Evolutionary conservation across 2,329 filamentous ascomycete species (phyloP).

Genomic region (Curvularia spicifera): DNA sequence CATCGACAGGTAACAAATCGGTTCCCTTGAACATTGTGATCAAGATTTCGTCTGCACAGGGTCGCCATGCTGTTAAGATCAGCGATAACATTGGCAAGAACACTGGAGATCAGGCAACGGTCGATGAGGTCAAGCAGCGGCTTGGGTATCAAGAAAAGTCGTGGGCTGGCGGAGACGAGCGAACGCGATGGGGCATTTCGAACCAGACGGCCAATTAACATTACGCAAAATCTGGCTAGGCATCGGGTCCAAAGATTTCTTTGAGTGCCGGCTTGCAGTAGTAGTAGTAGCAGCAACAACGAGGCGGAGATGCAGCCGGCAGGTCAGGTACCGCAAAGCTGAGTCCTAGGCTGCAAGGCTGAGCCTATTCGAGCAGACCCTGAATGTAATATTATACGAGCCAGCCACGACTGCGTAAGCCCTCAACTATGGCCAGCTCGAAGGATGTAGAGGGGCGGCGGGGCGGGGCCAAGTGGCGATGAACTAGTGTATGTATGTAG

Average conservation of each 20-base stretch:
- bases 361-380: slow-evolving; percentile 20
- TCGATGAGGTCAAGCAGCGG: slow-evolving; percentile 81
- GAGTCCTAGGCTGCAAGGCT: slow-evolving; percentile 27
- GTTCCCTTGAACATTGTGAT: slow-evolving; percentile 96
- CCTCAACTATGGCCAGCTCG: not conserved
- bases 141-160: slow-evolving; percentile 85
- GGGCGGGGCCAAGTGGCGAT: not conserved
- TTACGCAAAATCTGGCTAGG: not conserved
- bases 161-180: slow-evolving; percentile 86
- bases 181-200: slow-evolving; percentile 73
- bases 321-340: slow-evolving; percentile 26
- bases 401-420: slow-evolving; percentile 17
- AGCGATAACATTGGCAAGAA: slow-evolving; percentile 91
- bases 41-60: slow-evolving; percentile 86
- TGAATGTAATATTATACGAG: slow-evolving; percentile 9
- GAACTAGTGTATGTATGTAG: not conserved
- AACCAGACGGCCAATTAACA: slow-evolving; percentile 27
- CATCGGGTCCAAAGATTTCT: not conserved
- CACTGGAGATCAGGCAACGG: slow-evolving; percentile 80
- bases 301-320: slow-evolving; percentile 22
- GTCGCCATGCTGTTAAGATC: slow-evolving; percentile 87
- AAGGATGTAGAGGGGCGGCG: not conserved
- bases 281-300: not conserved
- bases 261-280: slow-evolving; percentile 8
- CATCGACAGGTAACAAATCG: slow-evolving; percentile 78